Evolutionary conservation across 345 rosid species (phyloP).

Genomic region (Erodium maritimum): DNA sequence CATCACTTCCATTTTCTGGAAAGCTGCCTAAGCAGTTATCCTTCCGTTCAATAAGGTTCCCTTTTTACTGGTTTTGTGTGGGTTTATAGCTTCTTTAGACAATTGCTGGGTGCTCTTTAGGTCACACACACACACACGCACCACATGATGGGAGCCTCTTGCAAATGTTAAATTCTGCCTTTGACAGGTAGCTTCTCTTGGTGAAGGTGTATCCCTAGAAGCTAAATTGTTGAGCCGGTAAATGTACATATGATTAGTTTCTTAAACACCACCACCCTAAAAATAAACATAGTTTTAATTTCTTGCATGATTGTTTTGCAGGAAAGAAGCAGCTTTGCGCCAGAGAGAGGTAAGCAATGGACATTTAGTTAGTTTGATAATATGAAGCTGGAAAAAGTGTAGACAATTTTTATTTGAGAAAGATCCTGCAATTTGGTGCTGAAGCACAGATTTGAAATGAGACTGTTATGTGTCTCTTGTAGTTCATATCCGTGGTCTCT

Average conservation of each 20-base stretch:
- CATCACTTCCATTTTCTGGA: too few relatives aligned
- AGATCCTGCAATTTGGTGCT: not conserved
- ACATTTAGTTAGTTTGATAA: not conserved
- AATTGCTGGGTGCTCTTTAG: too few relatives aligned
- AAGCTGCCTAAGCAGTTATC: too few relatives aligned
- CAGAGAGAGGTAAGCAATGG: slow-evolving; percentile 63
- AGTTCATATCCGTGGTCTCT: not conserved
- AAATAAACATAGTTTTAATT: not conserved
- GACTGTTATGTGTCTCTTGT: not conserved
- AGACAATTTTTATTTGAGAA: slow-evolving; percentile 5
- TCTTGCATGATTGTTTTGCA: slow-evolving; percentile 13
- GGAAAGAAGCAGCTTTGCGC: slow-evolving; percentile 87
- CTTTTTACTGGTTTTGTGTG: too few relatives aligned
- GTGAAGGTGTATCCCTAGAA: slow-evolving; percentile 94
- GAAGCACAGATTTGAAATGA: not conserved
- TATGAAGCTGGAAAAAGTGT: not conserved
- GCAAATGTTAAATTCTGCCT: not conserved
- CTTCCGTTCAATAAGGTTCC: too few relatives aligned
- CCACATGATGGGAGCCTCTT: too few relatives aligned
- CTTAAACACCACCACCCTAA: not conserved
- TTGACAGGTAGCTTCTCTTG: slow-evolving; percentile 80
- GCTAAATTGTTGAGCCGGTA: slow-evolving; percentile 87
- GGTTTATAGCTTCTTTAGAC: too few relatives aligned
- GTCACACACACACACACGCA: too few relatives aligned
- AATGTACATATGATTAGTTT: too few relatives aligned